A percentile compares a stretch with the other conserved stretches of the same genome.
phyloP scores from a whole-genome alignment of 2,329 filamentous ascomycete species.

The Aschersonia sp. region DNA sequence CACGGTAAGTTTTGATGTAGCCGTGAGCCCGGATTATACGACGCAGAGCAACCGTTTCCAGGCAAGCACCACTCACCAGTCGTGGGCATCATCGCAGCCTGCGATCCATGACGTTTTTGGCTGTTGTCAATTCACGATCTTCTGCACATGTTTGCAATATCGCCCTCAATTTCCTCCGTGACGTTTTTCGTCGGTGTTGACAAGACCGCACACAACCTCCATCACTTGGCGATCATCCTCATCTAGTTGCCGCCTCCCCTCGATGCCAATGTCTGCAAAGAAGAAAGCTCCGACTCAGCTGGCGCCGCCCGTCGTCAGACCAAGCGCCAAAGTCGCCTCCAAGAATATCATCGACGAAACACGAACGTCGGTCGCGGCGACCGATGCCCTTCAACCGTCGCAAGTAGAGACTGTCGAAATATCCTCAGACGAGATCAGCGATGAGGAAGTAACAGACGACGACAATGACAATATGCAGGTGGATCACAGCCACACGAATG shows the following conservation, averaged over 20 bases:
- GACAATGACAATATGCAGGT: slow-evolving; percentile 20
- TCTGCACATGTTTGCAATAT: too few relatives aligned
- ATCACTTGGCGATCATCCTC: too few relatives aligned
- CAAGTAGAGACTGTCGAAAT: slow-evolving; percentile 37
- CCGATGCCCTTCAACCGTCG: slow-evolving; percentile 22
- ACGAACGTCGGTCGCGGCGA: slow-evolving; percentile 35
- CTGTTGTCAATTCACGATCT: too few relatives aligned
- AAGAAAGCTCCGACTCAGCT: slow-evolving; percentile 44
- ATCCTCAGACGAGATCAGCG: slow-evolving; percentile 38
- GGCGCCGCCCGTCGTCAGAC: slow-evolving; percentile 38
- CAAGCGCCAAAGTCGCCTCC: slow-evolving; percentile 33
- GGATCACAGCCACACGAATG: not conserved
- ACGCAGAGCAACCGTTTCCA: too few relatives aligned
- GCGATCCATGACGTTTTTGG: too few relatives aligned
- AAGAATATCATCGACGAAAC: slow-evolving; percentile 43
- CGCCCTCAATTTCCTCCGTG: too few relatives aligned
- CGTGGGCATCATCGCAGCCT: too few relatives aligned
- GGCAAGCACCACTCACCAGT: too few relatives aligned
- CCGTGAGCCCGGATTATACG: too few relatives aligned
- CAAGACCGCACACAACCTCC: too few relatives aligned
- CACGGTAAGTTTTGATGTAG: too few relatives aligned
- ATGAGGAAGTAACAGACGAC: slow-evolving; percentile 21
- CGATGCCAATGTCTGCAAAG: slow-evolving; percentile 41
- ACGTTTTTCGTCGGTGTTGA: not conserved
- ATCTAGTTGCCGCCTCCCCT: not conserved